Percentiles rank a stretch among this genome's conserved stretches.
Conservation (phyloP, 1,139 yeast species). For the Kodamaea arcana region DNA sequence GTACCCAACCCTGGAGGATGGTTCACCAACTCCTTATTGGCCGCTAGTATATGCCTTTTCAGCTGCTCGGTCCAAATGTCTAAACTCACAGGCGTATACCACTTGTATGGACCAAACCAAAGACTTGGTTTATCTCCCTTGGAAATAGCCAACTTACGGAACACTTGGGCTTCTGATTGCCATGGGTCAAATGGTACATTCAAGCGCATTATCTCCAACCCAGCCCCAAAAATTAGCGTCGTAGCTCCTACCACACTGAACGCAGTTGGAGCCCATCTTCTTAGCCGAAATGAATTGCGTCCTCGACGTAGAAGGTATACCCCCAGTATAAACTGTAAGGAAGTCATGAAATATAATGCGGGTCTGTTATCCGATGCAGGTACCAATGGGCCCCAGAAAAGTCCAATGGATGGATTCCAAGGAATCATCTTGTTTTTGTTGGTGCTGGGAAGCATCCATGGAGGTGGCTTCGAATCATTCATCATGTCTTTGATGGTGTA, state of each 20-base stretch:
- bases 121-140: conserved; percentile 42
- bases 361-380: conserved; percentile 58
- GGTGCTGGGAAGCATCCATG: conserved; percentile 9
- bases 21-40: not conserved
- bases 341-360: conserved; percentile 46
- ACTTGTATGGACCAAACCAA: conserved; percentile 61
- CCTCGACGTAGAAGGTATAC: conserved; percentile 24
- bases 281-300: conserved; percentile 18
- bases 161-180: conserved; percentile 53
- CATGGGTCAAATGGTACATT: conserved; percentile 58
- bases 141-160: conserved; percentile 41
- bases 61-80: conserved; percentile 32
- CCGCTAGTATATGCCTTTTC: conserved; percentile 1
- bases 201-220: conserved; percentile 49
- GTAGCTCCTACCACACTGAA: conserved; percentile 20
- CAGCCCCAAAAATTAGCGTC: conserved; percentile 29
- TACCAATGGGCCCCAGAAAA: conserved; percentile 61
- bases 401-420: conserved; percentile 52
- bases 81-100: conserved; percentile 49
- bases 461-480: not conserved
- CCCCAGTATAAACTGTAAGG: conserved; percentile 46
- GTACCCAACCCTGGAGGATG: too few species aligned
- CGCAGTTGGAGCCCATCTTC: conserved; percentile 7
- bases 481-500: too few species aligned
- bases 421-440: conserved; percentile 21